Conservation (phyloP, 1,284 basidiomycete species). For the Trametes versicolor region DNA sequence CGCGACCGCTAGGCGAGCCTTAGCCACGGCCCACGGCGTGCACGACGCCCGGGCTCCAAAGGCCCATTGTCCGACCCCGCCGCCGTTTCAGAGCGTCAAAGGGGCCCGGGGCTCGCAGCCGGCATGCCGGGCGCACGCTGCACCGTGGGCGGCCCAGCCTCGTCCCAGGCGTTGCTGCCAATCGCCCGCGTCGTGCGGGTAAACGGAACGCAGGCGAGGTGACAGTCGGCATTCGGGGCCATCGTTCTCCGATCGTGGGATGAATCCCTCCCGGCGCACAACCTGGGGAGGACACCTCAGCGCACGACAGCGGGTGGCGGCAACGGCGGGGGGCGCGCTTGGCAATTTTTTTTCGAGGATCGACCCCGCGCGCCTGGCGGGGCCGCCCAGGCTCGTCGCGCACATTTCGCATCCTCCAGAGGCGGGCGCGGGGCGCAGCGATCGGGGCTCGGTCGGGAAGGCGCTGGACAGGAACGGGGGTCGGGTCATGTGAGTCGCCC, state of each 20-base stretch:
- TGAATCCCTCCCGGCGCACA: conserved; percentile 10
- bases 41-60: not conserved
- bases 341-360: conserved; percentile 10
- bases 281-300: not conserved
- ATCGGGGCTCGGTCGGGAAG: conserved; percentile 18
- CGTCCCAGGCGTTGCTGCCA: conserved; percentile 5
- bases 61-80: not conserved
- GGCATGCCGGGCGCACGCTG: conserved; percentile 3
- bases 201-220: conserved; percentile 10
- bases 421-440: conserved; percentile 10
- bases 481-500: conserved; percentile 16
- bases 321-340: conserved; percentile 6
- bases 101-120: conserved; percentile 10
- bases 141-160: conserved; percentile 6
- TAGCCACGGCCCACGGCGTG: no score
- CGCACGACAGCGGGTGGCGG: conserved; percentile 15
- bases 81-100: conserved; percentile 1
- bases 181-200: conserved; percentile 4
- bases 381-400: conserved; percentile 4
- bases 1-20: not conserved
- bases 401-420: conserved; percentile 7
- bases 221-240: conserved; percentile 10
- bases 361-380: not conserved
- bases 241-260: conserved; percentile 11
- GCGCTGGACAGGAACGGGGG: conserved; percentile 18